Percentiles rank a stretch among this genome's conserved stretches.
Evolutionary conservation across 148 eudicot species (phyloP).

Genomic region (Simmondsia chinensis): DNA sequence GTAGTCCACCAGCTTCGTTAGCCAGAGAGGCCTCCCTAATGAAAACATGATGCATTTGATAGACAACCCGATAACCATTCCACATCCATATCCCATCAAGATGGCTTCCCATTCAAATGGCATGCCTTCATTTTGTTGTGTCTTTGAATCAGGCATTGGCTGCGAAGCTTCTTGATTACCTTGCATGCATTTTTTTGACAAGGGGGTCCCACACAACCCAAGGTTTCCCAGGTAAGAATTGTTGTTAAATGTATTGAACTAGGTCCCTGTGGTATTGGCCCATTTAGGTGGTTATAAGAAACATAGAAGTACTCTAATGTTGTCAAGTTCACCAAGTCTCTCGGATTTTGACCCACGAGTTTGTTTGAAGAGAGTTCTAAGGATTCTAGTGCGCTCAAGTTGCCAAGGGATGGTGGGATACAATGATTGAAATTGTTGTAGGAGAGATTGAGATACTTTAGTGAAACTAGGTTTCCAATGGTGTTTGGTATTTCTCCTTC

Average conservation of each 20-base stretch:
- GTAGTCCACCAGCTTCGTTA: not conserved
- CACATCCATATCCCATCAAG: slow-evolving; percentile 4
- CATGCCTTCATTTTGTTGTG: not conserved
- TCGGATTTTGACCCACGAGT: slow-evolving; percentile 26
- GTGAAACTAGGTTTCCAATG: slow-evolving; percentile 13
- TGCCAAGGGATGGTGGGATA: slow-evolving; percentile 19
- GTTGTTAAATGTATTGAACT: slow-evolving; percentile 18
- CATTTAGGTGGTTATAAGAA: slow-evolving; percentile 19
- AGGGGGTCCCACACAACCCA: slow-evolving; percentile 15
- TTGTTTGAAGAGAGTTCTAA: slow-evolving; percentile 27
- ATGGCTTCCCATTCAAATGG: slow-evolving; percentile 2
- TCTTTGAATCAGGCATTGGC: not conserved
- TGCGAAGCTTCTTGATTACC: too few species aligned
- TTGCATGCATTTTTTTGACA: not conserved
- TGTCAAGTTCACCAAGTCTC: slow-evolving; percentile 3
- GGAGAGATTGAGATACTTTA: slow-evolving; percentile 27
- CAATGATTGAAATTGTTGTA: slow-evolving; percentile 16
- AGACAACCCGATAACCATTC: slow-evolving; percentile 6
- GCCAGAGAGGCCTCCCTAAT: slow-evolving; percentile 5
- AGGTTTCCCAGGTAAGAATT: slow-evolving; percentile 16
- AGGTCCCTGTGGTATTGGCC: slow-evolving; percentile 19
- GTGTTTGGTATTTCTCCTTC: slow-evolving; percentile 19
- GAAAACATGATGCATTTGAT: slow-evolving; percentile 10
- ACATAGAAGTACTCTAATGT: slow-evolving; percentile 18
- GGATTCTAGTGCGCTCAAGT: slow-evolving; percentile 14